Conservation (phyloP, 2,329 filamentous ascomycete genomes). For the Cladosporium sp. region DNA sequence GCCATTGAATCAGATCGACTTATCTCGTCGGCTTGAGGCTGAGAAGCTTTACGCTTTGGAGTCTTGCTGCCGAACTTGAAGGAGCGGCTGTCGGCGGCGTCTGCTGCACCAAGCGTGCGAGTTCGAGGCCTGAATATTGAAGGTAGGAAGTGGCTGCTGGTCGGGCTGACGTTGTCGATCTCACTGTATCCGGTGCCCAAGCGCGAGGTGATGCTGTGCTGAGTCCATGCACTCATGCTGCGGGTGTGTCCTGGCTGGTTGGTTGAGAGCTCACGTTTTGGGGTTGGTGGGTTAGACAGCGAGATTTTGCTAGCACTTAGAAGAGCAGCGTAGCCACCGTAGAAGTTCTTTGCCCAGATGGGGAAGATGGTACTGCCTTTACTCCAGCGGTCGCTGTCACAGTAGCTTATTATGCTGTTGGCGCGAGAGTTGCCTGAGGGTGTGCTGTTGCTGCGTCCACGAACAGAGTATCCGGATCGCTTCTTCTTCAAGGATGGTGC, state of each 20-base stretch:
- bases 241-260: conserved; percentile 16
- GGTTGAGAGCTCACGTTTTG: conserved; percentile 1
- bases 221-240: conserved; percentile 27
- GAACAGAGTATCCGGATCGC: conserved; percentile 31
- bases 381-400: conserved; percentile 27
- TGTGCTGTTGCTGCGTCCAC: conserved; percentile 29
- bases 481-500: conserved; percentile 28
- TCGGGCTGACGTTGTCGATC: conserved; percentile 24
- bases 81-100: conserved; percentile 16
- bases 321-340: conserved; percentile 26
- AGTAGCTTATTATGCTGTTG: conserved; percentile 27
- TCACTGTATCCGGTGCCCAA: conserved; percentile 28
- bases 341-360: conserved; percentile 34
- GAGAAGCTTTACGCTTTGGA: not conserved
- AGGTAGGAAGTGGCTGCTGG: conserved; percentile 32
- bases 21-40: conserved; percentile 7
- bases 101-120: conserved; percentile 21
- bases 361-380: conserved; percentile 31
- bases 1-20: conserved; percentile 24
- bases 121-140: conserved; percentile 33
- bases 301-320: conserved; percentile 27
- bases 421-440: conserved; percentile 26
- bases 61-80: conserved; percentile 17
- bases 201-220: conserved; percentile 30
- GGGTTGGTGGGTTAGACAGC: conserved; percentile 19